Evolutionary conservation across 1,284 basidiomycete genomes (phyloP).

Genomic region (Amylostereum chailletii): DNA sequence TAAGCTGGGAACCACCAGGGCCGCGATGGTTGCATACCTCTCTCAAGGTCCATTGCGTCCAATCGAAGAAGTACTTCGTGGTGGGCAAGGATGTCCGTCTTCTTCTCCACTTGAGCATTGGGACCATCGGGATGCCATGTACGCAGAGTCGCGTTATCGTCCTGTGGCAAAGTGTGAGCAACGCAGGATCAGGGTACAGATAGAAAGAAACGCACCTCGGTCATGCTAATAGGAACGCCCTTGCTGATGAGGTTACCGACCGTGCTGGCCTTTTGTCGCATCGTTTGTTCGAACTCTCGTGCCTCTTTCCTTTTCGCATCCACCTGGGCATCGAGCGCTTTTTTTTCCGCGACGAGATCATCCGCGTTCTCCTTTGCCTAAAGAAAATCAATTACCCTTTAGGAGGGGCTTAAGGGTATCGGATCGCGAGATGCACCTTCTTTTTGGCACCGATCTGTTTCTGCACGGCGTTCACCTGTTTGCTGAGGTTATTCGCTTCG

Average conservation of each 20-base stretch:
- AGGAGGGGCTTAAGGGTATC: too few species aligned
- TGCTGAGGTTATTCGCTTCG: slow-evolving; percentile 70
- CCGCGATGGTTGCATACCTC: slow-evolving; percentile 44
- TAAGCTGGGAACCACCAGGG: not conserved
- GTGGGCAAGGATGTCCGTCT: slow-evolving; percentile 81
- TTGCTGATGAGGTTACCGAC: slow-evolving; percentile 94
- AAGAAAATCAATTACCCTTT: not conserved
- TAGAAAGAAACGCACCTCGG: slow-evolving; percentile 58
- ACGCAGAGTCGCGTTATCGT: slow-evolving; percentile 79
- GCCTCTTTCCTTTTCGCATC: slow-evolving; percentile 67
- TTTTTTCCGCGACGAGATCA: slow-evolving; percentile 78
- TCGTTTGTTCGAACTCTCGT: slow-evolving; percentile 69
- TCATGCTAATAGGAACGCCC: slow-evolving; percentile 77
- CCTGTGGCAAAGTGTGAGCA: slow-evolving; percentile 35
- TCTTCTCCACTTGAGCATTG: slow-evolving; percentile 50
- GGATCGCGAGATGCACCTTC: slow-evolving; percentile 46
- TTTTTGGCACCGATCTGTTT: slow-evolving; percentile 93
- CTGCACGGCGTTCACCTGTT: slow-evolving; percentile 85
- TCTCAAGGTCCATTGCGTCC: slow-evolving; percentile 93
- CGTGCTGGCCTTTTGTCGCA: slow-evolving; percentile 74
- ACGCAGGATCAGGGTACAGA: not conserved
- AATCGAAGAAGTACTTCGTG: slow-evolving; percentile 93
- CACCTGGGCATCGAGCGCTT: slow-evolving; percentile 73
- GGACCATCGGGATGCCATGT: slow-evolving; percentile 87
- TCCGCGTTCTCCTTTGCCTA: slow-evolving; percentile 89